Base-by-base conservation (phyloP, 164 flowering plant genomes). In the Magnolia kwangsiensis region DNA sequence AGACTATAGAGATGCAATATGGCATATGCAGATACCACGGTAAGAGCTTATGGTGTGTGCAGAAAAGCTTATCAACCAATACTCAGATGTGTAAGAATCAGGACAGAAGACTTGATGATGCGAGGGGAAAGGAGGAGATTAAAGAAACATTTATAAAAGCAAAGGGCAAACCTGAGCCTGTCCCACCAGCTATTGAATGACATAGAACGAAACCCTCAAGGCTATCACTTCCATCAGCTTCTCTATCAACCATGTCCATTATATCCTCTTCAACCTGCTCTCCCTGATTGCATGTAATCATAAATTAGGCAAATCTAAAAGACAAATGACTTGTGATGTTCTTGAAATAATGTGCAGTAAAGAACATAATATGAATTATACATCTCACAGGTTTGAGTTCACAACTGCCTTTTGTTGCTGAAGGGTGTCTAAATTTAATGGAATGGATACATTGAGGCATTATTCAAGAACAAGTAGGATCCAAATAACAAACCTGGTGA, bases 211-310 rank as follows among this genome's bases (percentile, higher is more conserved):
- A 96, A 78, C 99, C 99, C 86, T 96, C 98, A 75, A 96, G 98
- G 80, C 98, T 96, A 78, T 96, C 99, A 78, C 99, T 96, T 81
- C 99, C 99, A 87, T 96, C 99, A 37, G 98, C 99, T 85, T 96
- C 99, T 84, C 99, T 90, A 78, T 96, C 98, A 81, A 96, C 90
- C 98, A 96, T 96, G 84, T 96, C 99, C 98, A 96, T 94, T 69
- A 96, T 90, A 77, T 94, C 98, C 81, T 96, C 99, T 83, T 96
- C 94, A 82, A 93, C 92, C 50, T 89, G 90, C 80, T 96, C 88
- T 68, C 99, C 99, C 99, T 96, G 85, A 18, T 77, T 14, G 49
- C 37, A 58, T 78, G 66, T 76, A 63, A 72, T 75, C 49, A 75
- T 51, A 20, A 73, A 11, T 50, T 71, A 67, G 58, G 24, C 61